Conservation (phyloP, 768 basidiomycete genomes). For the Nevesoporus exiguus region DNA sequence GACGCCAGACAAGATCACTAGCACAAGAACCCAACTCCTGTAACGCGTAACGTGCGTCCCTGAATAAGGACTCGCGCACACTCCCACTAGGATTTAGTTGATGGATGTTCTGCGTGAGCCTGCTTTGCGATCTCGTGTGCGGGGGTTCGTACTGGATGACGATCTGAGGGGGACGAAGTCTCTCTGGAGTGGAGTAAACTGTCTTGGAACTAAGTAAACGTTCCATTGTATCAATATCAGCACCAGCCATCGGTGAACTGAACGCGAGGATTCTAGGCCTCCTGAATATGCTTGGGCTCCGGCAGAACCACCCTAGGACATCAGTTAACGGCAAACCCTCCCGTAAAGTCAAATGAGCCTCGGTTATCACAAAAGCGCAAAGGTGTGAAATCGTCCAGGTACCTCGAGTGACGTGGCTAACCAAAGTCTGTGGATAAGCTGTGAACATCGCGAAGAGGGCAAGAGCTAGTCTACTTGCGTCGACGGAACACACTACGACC, state of each 20-base stretch:
- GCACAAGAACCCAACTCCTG: constrained; percentile 65
- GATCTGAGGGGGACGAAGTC: constrained; percentile 45
- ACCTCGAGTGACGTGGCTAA: constrained; percentile 37
- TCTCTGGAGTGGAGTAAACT: constrained; percentile 34
- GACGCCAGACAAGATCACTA: constrained; percentile 67
- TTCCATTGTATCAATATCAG: constrained; percentile 39
- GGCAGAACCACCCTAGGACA: constrained; percentile 46
- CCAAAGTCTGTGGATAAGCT: constrained; percentile 34
- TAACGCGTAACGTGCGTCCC: constrained; percentile 43
- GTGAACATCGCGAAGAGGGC: constrained; percentile 1
- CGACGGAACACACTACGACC: constrained; percentile 40
- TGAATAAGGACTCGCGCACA: constrained; percentile 42
- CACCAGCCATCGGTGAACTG: constrained; percentile 23
- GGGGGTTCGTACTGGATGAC: constrained; percentile 52
- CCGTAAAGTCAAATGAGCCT: constrained; percentile 38
- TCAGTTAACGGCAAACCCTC: constrained; percentile 40
- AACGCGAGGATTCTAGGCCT: constrained; percentile 47
- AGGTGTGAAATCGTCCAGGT: constrained; percentile 42
- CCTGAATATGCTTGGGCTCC: constrained; percentile 29
- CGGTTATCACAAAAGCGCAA: constrained; percentile 42
- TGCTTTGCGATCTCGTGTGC: constrained; percentile 34
- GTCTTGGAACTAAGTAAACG: constrained; percentile 38
- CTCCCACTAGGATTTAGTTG: constrained; percentile 40
- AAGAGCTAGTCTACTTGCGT: constrained; percentile 31
- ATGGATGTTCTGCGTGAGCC: constrained; percentile 46